A percentile compares a stretch with the other conserved stretches of the same genome.
Conservation (phyloP, 306 rosid genomes). For the Gillenia trifoliata region DNA sequence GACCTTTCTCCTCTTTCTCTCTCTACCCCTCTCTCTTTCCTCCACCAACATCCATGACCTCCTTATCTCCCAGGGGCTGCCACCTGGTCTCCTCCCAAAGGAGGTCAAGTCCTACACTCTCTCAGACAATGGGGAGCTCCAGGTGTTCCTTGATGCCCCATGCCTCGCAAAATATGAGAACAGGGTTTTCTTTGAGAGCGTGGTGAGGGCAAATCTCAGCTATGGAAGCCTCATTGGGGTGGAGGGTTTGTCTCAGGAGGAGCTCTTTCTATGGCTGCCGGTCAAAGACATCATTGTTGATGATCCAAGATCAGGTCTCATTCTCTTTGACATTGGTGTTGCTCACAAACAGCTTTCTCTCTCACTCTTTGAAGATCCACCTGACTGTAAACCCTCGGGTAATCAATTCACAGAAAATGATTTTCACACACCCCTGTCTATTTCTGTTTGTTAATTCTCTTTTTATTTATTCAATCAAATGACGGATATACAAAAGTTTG, state of each 20-base stretch:
- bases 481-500: background rate
- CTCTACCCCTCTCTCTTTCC: constrained; percentile 18
- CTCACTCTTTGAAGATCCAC: constrained; percentile 91
- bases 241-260: constrained; percentile 75
- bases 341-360: constrained; percentile 80
- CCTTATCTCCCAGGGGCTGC: constrained; percentile 70
- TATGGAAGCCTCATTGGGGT: constrained; percentile 83
- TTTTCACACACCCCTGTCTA: background rate
- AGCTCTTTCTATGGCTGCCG: constrained; percentile 82
- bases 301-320: constrained; percentile 74
- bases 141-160: constrained; percentile 71
- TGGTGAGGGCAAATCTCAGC: constrained; percentile 71
- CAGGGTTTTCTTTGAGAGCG: constrained; percentile 61
- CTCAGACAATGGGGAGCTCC: constrained; percentile 52
- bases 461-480: background rate
- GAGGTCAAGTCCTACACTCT: constrained; percentile 66
- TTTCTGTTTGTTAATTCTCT: background rate
- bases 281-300: constrained; percentile 79
- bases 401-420: background rate
- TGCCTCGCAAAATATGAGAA: constrained; percentile 78
- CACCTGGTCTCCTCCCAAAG: constrained; percentile 75
- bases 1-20: constrained; percentile 23
- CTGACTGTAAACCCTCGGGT: constrained; percentile 70
- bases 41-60: constrained; percentile 63
- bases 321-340: constrained; percentile 78